Percentiles rank a stretch among this genome's conserved stretches.
Conservation (phyloP, 345 rosid species). For the Crucihimalaya himalaica region DNA sequence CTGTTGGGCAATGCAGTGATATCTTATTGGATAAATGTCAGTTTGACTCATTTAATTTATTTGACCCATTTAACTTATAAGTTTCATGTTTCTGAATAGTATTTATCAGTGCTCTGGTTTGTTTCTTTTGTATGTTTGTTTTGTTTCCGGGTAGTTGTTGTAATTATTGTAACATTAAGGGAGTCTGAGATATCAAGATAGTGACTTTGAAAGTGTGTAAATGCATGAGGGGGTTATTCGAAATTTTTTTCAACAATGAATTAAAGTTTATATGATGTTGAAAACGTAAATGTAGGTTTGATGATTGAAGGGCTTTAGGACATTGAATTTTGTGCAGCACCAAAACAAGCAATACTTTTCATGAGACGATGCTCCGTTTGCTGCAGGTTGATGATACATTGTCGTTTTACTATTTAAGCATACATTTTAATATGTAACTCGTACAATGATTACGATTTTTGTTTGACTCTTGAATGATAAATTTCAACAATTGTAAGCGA, state of each 20-base stretch:
- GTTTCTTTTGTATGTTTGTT: background rate
- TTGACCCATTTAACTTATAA: constrained; percentile 10
- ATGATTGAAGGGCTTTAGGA: constrained; percentile 37
- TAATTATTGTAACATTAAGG: constrained; percentile 11
- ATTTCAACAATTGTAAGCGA: background rate
- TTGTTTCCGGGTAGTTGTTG: constrained; percentile 14
- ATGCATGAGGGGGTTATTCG: constrained; percentile 18
- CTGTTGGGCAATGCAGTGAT: constrained; percentile 35
- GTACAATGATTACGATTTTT: constrained; percentile 23
- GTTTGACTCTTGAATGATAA: background rate
- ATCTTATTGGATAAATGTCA: constrained; percentile 35
- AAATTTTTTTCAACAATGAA: constrained; percentile 19
- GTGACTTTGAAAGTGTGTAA: constrained; percentile 24
- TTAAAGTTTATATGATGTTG: constrained; percentile 18
- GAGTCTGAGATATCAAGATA: constrained; percentile 15
- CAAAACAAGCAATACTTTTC: constrained; percentile 33
- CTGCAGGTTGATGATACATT: constrained; percentile 15
- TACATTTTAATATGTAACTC: constrained; percentile 1
- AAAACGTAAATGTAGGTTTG: constrained; percentile 29
- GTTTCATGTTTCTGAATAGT: constrained; percentile 20
- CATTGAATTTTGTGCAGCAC: constrained; percentile 40
- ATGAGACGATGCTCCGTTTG: constrained; percentile 13
- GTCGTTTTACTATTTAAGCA: constrained; percentile 2
- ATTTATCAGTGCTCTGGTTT: background rate
- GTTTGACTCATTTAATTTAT: constrained; percentile 36